phyloP scores from a whole-genome alignment of 106 monocot species.

The Apostasia ramifera region DNA sequence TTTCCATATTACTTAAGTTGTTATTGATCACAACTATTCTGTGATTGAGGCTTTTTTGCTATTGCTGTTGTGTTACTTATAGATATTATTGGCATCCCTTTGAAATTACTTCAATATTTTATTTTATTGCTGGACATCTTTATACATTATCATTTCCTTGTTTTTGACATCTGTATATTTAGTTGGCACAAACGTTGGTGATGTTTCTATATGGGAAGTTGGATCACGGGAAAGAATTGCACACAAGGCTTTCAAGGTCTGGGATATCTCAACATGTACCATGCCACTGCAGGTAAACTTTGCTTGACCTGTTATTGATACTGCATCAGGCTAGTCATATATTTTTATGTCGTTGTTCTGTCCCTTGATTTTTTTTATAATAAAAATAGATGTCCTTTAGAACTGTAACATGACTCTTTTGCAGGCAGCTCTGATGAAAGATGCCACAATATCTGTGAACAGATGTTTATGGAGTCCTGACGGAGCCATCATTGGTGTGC shows the following conservation, averaged over 20 bases:
- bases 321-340: not conserved
- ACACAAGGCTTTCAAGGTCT: slow-evolving; percentile 78
- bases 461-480: slow-evolving; percentile 98
- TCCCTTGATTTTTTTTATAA: not conserved
- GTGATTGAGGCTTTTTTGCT: too few species aligned
- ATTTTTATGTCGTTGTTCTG: not conserved
- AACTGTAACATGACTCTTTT: not conserved
- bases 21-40: too few species aligned
- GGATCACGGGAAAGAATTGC: slow-evolving; percentile 89
- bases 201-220: slow-evolving; percentile 92
- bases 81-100: not conserved
- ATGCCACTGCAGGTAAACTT: slow-evolving; percentile 71
- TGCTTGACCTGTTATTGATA: not conserved
- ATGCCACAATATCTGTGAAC: slow-evolving; percentile 84
- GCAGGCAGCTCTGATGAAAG: slow-evolving; percentile 86
- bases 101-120: not conserved
- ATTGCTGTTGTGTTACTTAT: not conserved
- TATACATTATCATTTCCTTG: not conserved
- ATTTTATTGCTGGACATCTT: not conserved
- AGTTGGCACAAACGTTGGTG: slow-evolving; percentile 99
- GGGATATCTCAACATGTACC: slow-evolving; percentile 65
- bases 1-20: too few species aligned
- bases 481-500: slow-evolving; percentile 75
- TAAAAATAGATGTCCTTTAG: not conserved
- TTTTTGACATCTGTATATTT: not conserved